Base-by-base conservation (phyloP, 139 green algal genomes). In the Coccomyxa sp. region DNA sequence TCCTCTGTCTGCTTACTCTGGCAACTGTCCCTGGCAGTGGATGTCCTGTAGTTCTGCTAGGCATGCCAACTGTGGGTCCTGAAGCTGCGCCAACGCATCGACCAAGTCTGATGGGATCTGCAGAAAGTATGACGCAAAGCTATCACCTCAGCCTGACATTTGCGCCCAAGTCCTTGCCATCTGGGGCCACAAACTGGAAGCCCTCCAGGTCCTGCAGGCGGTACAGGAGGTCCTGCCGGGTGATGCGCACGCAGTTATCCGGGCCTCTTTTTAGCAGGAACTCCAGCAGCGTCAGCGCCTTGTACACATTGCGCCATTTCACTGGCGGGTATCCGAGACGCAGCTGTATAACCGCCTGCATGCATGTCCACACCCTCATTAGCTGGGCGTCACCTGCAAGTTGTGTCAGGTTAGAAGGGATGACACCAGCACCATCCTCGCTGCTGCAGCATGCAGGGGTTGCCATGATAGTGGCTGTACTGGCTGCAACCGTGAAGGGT, bases 301-400 rank as follows among this genome's bases (percentile, higher is more conserved):
- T 97, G 86, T 97, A 97, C 8, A 94, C 88, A 70, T 94, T 95
- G 35, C 88, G 83, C 92, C 92, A 97, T 44, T 94, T 94, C 7
- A 90, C 78, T 8, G 89, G 74, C 8, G 88, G 84, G 31, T 90
- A 90, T 0, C 55, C 83, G 6, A 97, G 81, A 12, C 92, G 85
- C 68, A 89, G 83, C 50, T 92, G 82, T 33, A 97, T 55, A 14
- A 95, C 89, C 12, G 86, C 82, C 85, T 92, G 83, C 68, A 75
- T 31, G 27, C 18, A 10, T 38, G 29, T 29, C 27, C 40, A 64
- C 50, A 64, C 50, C 50, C n/a, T n/a, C n/a, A n/a, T n/a, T n/a
- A n/a, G n/a, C n/a, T n/a, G n/a, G n/a, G n/a, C n/a, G n/a, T n/a
- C n/a, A n/a, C n/a, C n/a, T n/a, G n/a, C n/a, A n/a, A n/a, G n/a